Evolutionary conservation across 192 early-diverging fungal genomes (phyloP).

Genomic region (Linnemannia schmuckeri): DNA sequence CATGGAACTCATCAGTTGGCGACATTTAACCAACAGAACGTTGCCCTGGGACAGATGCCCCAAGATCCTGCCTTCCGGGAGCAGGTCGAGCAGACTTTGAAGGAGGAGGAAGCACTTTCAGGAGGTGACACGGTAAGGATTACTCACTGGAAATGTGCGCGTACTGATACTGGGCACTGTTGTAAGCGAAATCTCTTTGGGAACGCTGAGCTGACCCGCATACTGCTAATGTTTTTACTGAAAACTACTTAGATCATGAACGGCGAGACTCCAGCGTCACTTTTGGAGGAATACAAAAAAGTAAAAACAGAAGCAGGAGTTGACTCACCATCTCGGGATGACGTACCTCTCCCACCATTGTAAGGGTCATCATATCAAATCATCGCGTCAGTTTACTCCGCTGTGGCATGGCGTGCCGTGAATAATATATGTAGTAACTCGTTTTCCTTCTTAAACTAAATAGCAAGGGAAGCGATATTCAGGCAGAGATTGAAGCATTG

Average conservation of each 20-base stretch:
- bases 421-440: too few species aligned
- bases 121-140: conserved; percentile 9
- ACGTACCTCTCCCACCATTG: conserved; percentile 80
- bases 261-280: conserved; percentile 43
- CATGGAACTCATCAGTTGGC: conserved; percentile 80
- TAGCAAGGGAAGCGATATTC: conserved; percentile 86
- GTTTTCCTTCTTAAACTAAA: neutral
- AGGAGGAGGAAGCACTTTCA: conserved; percentile 68
- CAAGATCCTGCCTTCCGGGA: conserved; percentile 78
- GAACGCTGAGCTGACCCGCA: neutral
- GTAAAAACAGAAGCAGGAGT: conserved; percentile 73
- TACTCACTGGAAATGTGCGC: neutral
- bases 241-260: conserved; percentile 21
- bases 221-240: neutral
- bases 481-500: conserved; percentile 80
- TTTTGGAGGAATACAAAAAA: conserved; percentile 69
- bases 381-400: neutral
- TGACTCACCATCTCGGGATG: conserved; percentile 70
- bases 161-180: too few species aligned
- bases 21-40: conserved; percentile 83
- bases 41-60: conserved; percentile 81
- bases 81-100: conserved; percentile 86
- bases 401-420: neutral
- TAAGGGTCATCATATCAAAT: conserved; percentile 51
- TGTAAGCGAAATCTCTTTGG: too few species aligned